Percentiles rank a stretch among this genome's conserved stretches.
These are phyloP conservation scores for Aphanomyces invadans DNA, from an alignment of 352 stramenopile species.

Conservation along the genomic window DNA sequence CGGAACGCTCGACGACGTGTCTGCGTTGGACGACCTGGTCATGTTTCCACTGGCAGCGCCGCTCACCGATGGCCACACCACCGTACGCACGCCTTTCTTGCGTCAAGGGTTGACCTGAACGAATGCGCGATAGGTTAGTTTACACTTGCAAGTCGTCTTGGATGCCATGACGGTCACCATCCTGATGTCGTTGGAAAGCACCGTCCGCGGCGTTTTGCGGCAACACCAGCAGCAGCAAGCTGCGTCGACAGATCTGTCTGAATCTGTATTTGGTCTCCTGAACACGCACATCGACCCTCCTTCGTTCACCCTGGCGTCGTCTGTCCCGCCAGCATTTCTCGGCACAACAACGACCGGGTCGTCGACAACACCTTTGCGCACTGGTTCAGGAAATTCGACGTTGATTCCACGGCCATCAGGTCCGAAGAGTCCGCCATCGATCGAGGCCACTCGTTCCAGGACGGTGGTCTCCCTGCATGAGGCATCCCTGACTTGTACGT, in stretches of 20 bases:
- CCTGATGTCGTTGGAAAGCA: conserved; percentile 75
- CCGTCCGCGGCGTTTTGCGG: conserved; percentile 49
- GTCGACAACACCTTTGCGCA: neutral
- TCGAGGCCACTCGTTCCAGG: conserved; percentile 27
- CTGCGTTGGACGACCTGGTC: conserved; percentile 52
- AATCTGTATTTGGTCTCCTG: conserved; percentile 45
- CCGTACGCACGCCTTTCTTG: conserved; percentile 22
- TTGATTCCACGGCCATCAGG: neutral
- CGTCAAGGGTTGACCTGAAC: neutral
- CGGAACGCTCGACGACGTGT: conserved; percentile 45
- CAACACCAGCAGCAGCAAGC: conserved; percentile 30
- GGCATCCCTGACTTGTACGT: no score
- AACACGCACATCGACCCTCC: conserved; percentile 67
- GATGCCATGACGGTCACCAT: conserved; percentile 75
- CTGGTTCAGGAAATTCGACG: neutral
- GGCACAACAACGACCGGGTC: neutral
- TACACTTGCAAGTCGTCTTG: conserved; percentile 73
- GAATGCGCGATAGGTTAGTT: conserved; percentile 48
- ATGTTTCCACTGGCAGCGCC: conserved; percentile 78
- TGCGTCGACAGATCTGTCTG: conserved; percentile 21
- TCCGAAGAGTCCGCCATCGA: neutral
- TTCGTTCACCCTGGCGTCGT: neutral
- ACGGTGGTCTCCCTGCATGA: no score
- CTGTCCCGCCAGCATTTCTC: conserved; percentile 20
- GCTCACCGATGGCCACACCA: conserved; percentile 56